Conservation (phyloP, 805 yeast species). For the Teunomyces cretensis region DNA sequence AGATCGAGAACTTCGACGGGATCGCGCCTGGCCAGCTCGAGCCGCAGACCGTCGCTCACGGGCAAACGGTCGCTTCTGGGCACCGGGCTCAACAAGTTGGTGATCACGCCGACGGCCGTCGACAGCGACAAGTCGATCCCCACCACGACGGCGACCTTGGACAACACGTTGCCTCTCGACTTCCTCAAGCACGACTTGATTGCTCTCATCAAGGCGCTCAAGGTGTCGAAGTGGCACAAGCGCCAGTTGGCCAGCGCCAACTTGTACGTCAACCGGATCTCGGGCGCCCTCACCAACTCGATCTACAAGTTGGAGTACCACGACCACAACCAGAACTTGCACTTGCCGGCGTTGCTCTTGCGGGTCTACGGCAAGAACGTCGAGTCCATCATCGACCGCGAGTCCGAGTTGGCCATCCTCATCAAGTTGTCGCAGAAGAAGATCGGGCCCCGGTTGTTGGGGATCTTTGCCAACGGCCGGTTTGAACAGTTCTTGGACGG, state of each 20-base stretch:
- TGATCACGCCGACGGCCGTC: constrained; percentile 25
- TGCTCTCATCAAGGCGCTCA: constrained; percentile 58
- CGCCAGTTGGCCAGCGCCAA: constrained; percentile 41
- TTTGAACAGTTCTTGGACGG: constrained; percentile 90
- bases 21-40: constrained; percentile 34
- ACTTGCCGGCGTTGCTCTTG: constrained; percentile 62
- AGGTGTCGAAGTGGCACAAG: constrained; percentile 78
- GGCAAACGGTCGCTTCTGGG: constrained; percentile 37
- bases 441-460: constrained; percentile 87
- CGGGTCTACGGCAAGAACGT: constrained; percentile 89
- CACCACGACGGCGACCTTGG: constrained; percentile 59
- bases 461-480: constrained; percentile 89
- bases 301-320: constrained; percentile 72
- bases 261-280: constrained; percentile 62
- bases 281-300: constrained; percentile 93
- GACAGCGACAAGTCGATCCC: constrained; percentile 40
- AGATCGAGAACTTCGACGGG: constrained; percentile 32
- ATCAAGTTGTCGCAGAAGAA: constrained; percentile 70
- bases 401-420: constrained; percentile 70
- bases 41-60: constrained; percentile 33
- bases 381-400: constrained; percentile 82
- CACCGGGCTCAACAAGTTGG: constrained; percentile 28
- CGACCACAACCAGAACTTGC: constrained; percentile 28
- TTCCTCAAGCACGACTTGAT: constrained; percentile 82
- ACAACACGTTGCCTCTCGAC: constrained; percentile 76